phyloP scores from a whole-genome alignment of 2,329 filamentous ascomycete genomes.

The Pseudopithomyces maydicus region DNA sequence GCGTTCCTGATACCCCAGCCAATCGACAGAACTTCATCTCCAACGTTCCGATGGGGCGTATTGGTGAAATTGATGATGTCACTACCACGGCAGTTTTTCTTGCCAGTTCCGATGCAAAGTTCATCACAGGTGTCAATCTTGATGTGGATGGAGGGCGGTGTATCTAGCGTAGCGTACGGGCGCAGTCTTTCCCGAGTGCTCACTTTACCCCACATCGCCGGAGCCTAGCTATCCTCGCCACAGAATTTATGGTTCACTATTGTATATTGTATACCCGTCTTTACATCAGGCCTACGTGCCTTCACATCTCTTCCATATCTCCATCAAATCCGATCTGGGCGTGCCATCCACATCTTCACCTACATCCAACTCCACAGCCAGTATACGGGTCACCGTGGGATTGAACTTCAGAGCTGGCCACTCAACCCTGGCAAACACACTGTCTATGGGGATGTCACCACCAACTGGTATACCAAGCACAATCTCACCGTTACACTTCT shows the following conservation, averaged over 20 bases:
- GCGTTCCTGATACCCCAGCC: conserved; percentile 64
- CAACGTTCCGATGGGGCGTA: conserved; percentile 64
- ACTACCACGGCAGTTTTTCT: conserved; percentile 63
- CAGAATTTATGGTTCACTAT: too few relatives aligned
- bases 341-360: not conserved
- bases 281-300: too few relatives aligned
- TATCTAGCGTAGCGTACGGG: conserved; percentile 24
- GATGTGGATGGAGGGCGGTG: conserved; percentile 48
- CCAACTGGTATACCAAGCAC: not conserved
- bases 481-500: not conserved
- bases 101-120: conserved; percentile 62
- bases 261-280: too few relatives aligned
- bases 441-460: not conserved
- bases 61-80: conserved; percentile 66
- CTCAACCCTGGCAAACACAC: not conserved
- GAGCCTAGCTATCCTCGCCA: not conserved
- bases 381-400: not conserved
- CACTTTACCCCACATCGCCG: not conserved
- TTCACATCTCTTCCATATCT: too few relatives aligned
- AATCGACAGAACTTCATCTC: conserved; percentile 58
- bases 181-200: not conserved
- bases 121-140: conserved; percentile 61
- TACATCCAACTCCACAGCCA: not conserved
- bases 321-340: too few relatives aligned
- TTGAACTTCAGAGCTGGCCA: not conserved